These are phyloP conservation scores for Eucalyptus pauciflora DNA, from an alignment of 345 rosid genomes.

Conservation along the genomic window DNA sequence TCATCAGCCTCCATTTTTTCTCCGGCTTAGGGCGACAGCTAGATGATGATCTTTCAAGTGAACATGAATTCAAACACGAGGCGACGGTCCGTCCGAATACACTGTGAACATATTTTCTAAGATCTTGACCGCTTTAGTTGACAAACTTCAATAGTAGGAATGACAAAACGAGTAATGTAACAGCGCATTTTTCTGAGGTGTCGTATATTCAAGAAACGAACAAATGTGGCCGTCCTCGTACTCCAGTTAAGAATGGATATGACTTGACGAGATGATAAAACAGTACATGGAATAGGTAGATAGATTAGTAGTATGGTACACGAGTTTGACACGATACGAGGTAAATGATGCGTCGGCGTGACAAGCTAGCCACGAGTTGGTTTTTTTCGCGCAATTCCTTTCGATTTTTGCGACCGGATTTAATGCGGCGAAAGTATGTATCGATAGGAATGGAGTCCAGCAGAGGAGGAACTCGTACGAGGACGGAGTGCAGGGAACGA, in stretches of 20 bases:
- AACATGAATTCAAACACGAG: background rate
- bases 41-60: background rate
- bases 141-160: background rate
- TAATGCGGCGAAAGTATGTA: background rate
- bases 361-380: background rate
- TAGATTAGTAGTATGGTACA: background rate
- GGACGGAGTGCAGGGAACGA: constrained; percentile 94
- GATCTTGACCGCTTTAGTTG: background rate
- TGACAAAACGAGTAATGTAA: background rate
- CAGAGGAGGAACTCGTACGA: constrained; percentile 75
- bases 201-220: background rate
- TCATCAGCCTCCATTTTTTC: background rate
- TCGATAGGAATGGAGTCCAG: constrained; percentile 77
- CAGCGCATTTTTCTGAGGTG: background rate
- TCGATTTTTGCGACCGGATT: background rate
- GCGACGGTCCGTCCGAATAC: background rate
- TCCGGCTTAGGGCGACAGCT: background rate
- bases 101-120: background rate
- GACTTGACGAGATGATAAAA: background rate
- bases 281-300: background rate
- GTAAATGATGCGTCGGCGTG: background rate
- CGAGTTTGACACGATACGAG: background rate
- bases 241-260: background rate
- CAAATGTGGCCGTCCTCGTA: background rate
- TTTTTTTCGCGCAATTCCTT: background rate